Base-by-base conservation (phyloP, 2,329 filamentous ascomycete species). In the Fusarium luffae region DNA sequence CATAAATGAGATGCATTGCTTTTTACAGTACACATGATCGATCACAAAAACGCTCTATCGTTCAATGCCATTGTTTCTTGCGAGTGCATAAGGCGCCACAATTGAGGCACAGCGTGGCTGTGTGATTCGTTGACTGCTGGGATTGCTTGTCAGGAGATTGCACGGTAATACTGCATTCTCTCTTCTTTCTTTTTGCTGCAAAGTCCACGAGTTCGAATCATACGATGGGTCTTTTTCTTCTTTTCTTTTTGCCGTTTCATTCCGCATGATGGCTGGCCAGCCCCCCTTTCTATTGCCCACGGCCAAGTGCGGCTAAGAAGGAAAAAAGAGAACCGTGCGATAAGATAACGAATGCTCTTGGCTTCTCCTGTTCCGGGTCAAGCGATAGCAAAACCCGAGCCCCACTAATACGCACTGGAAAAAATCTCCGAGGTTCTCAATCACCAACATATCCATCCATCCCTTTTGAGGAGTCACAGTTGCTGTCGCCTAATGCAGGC, bases 401-500 rank as follows among this genome's bases (percentile, higher is more conserved):
- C 25, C 58, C 42, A 52, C 60, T 21, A 25, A 25, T 25, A 18
- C 25, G 25, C 21, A 42, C 23, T n/a, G 34, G n/a, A 18, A 23
- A 57, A 63, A 48, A 37, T 63, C 60, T 63, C 60, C 59, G 60
- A 63, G 32, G n/a, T 41, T 59, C 42, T 30, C 28, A 14, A 16
- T n/a, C 13, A n/a, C n/a, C 18, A 52, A 27, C 32, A 59, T n/a
- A 30, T 32, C 40, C 21, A 30, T 32, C 40, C 54, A 62, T 62
- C 34, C 59, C 42, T 32, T 43, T 63, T 48, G 18, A 32, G 59
- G 56, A 61, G 44, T 52, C n/a, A 21, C 23, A 28, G 23, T 18
- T 52, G 27, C 13, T 30, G 13, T 41, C 18, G 34, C 18, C 34
- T 37, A 37, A 37, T 18, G 32, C 32, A 37, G 9, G 16, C 32